These are phyloP conservation scores for Tillandsia leiboldiana DNA, from an alignment of 176 grass and related monocot genomes.

Conservation along the genomic window DNA sequence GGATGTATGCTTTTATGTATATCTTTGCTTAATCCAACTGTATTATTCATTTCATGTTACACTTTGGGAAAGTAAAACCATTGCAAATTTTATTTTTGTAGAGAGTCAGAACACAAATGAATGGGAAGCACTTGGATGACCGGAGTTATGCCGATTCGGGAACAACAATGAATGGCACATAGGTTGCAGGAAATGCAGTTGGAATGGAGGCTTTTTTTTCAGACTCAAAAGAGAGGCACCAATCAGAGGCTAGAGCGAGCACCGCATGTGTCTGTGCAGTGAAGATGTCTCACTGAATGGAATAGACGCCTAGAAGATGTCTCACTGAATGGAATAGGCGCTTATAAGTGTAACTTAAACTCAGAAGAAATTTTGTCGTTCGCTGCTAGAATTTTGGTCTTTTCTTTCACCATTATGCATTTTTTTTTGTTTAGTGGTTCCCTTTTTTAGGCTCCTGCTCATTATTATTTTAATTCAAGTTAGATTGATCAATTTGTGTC, in stretches of 20 bases:
- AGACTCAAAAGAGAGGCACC: neutral
- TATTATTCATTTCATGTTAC: neutral
- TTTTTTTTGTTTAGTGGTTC: too few relatives aligned
- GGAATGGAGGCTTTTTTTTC: neutral
- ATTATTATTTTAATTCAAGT: too few relatives aligned
- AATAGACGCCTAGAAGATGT: too few relatives aligned
- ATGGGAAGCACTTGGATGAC: slow-evolving; percentile 45
- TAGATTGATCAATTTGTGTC: too few relatives aligned
- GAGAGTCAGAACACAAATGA: slow-evolving; percentile 78
- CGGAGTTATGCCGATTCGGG: slow-evolving; percentile 26
- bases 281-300: too few relatives aligned
- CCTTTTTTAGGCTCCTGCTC: too few relatives aligned
- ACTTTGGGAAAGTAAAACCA: too few relatives aligned
- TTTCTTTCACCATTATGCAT: too few relatives aligned
- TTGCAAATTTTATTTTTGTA: slow-evolving; percentile 15
- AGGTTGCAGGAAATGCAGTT: neutral
- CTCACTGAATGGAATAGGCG: too few relatives aligned
- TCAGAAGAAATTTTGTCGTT: too few relatives aligned
- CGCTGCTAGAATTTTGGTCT: too few relatives aligned
- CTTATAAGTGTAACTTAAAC: too few relatives aligned
- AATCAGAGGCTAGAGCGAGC: neutral
- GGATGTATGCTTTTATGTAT: neutral
- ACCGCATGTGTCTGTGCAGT: neutral
- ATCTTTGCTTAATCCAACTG: neutral
- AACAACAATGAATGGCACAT: slow-evolving; percentile 18